Conservation (phyloP, 2,329 filamentous ascomycete genomes). For the Sporothrix brasiliensis region DNA sequence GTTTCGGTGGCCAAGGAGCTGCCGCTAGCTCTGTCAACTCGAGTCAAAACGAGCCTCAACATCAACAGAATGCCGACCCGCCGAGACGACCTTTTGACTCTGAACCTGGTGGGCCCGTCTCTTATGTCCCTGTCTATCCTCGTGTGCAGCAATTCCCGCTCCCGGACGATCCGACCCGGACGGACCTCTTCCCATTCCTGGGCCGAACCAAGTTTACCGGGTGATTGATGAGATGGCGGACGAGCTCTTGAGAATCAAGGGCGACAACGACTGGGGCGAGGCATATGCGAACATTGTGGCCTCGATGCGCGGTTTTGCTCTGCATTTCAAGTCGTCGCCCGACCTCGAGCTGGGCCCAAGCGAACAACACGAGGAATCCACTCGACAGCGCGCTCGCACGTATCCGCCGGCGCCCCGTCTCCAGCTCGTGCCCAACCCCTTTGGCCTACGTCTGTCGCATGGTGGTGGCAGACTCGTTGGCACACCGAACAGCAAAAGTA, state of each 20-base stretch:
- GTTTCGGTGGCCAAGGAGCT: constrained; percentile 19
- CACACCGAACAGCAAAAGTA: constrained; percentile 17
- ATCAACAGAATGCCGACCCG: constrained; percentile 18
- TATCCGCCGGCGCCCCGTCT: constrained; percentile 22
- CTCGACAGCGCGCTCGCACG: constrained; percentile 13
- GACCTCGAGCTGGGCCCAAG: constrained; percentile 10
- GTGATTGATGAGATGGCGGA: constrained; percentile 22
- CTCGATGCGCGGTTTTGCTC: constrained; percentile 24
- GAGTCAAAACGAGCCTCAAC: constrained; percentile 19
- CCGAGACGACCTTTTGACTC: constrained; percentile 21
- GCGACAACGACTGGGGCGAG: constrained; percentile 20
- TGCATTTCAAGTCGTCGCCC: constrained; percentile 20
- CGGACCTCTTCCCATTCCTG: constrained; percentile 19
- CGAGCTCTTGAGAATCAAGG: constrained; percentile 22
- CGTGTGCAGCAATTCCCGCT: constrained; percentile 13
- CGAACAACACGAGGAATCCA: constrained; percentile 18
- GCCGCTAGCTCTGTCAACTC: constrained; percentile 22
- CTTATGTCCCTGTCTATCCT: constrained; percentile 22
- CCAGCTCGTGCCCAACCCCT: constrained; percentile 22
- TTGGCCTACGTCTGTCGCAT: constrained; percentile 20
- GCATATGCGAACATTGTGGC: constrained; percentile 21
- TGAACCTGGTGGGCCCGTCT: constrained; percentile 13
- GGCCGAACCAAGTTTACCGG: constrained; percentile 17
- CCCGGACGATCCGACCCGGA: constrained; percentile 22
- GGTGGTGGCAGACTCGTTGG: constrained; percentile 16